Evolutionary conservation across 345 rosid genomes (phyloP).

Genomic region (Salix dunnii): DNA sequence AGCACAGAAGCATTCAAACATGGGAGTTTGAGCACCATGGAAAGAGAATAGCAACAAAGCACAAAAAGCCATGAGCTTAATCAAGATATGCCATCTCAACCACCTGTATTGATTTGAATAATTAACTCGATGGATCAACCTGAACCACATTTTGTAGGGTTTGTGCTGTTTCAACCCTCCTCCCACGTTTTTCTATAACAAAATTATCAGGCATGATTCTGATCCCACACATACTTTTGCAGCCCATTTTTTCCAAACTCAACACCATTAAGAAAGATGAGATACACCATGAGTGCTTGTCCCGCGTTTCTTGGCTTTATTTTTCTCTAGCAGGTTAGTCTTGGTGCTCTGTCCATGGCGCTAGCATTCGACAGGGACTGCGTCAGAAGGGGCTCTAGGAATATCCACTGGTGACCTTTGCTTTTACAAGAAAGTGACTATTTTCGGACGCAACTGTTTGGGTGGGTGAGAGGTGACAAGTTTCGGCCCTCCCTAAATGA

Average conservation of each 20-base stretch:
- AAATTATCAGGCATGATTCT: neutral
- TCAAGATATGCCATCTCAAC: neutral
- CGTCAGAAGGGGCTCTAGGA: neutral
- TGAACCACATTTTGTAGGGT: neutral
- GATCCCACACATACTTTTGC: neutral
- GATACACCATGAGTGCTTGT: slow-evolving; percentile 10
- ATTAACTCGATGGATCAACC: neutral
- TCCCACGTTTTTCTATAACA: neutral
- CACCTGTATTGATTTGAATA: neutral
- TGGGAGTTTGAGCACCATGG: neutral
- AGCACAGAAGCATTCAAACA: neutral
- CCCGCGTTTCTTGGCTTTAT: neutral
- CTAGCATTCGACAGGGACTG: neutral
- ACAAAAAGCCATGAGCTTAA: neutral
- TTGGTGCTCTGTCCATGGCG: neutral
- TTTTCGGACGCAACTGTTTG: neutral
- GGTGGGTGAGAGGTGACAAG: slow-evolving; percentile 5
- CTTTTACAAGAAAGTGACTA: neutral
- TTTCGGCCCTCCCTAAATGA: neutral
- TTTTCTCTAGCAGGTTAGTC: neutral
- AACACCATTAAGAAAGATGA: slow-evolving; percentile 9
- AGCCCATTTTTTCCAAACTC: neutral
- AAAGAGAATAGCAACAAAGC: neutral
- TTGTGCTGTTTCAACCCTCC: neutral
- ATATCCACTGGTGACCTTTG: neutral